Percentiles rank a stretch among this genome's conserved stretches.
phyloP scores from a whole-genome alignment of 305 asterid genomes.

The Fraxinus greggii region DNA sequence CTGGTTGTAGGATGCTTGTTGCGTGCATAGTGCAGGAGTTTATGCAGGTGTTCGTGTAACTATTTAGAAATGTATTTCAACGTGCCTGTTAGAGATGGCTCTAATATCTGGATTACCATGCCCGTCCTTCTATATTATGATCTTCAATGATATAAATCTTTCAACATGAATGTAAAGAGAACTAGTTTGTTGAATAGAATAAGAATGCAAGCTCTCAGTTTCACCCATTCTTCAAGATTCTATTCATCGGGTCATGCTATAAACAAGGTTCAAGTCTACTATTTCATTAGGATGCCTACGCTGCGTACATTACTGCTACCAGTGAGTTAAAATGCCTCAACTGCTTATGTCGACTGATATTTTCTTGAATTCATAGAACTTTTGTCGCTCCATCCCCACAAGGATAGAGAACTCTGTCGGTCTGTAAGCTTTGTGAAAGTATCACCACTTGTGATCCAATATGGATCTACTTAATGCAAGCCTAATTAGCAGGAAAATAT shows the following conservation, averaged over 20 bases:
- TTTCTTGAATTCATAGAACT: not conserved
- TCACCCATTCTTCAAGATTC: not conserved
- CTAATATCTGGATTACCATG: slow-evolving; percentile 28
- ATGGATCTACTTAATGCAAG: not conserved
- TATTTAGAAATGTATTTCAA: slow-evolving; percentile 18
- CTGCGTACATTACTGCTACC: not conserved
- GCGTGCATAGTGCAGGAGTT: slow-evolving; percentile 33
- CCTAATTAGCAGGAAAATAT: not conserved
- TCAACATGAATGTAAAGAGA: slow-evolving; percentile 30
- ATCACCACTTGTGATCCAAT: not conserved
- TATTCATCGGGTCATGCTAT: not conserved
- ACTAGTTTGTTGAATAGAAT: slow-evolving; percentile 26
- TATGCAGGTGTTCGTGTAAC: slow-evolving; percentile 1
- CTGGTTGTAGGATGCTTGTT: slow-evolving; percentile 49
- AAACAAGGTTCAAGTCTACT: not conserved
- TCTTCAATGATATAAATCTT: slow-evolving; percentile 25
- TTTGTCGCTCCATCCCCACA: not conserved
- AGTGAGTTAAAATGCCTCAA: not conserved
- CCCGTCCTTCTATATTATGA: slow-evolving; percentile 16
- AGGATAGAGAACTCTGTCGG: not conserved
- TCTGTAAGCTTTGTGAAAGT: not conserved
- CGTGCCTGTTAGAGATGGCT: slow-evolving; percentile 24
- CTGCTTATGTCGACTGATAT: not conserved
- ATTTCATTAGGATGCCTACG: not conserved
- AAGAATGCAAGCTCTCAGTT: slow-evolving; percentile 2